These are phyloP conservation scores for Quercus mongolica DNA, from an alignment of 306 rosid species.

Conservation along the genomic window DNA sequence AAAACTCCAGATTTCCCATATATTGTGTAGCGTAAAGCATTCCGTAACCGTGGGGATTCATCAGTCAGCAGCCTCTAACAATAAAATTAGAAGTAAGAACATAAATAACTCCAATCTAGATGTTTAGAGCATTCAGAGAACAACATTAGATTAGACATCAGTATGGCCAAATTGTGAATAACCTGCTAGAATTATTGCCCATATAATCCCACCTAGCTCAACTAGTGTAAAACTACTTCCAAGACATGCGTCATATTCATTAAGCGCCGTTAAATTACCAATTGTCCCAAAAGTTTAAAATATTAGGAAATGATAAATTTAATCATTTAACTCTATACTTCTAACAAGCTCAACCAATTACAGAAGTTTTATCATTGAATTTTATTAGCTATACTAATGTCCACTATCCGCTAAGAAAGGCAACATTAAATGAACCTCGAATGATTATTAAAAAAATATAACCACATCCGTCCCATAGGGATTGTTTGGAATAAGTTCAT, in stretches of 20 bases:
- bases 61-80: conserved; percentile 93
- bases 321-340: too few relatives aligned
- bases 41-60: conserved; percentile 90
- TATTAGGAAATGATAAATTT: too few relatives aligned
- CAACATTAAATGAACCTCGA: neutral
- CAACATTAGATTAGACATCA: neutral
- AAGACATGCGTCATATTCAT: neutral
- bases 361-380: neutral
- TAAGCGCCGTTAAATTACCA: too few relatives aligned
- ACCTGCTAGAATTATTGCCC: neutral
- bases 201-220: neutral
- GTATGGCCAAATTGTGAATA: neutral
- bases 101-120: conserved; percentile 21
- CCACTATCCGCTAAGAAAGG: neutral
- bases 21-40: conserved; percentile 88
- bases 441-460: neutral
- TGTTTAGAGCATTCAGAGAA: conserved; percentile 8
- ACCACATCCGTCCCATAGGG: neutral
- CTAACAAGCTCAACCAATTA: neutral
- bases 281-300: too few relatives aligned
- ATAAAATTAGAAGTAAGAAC: conserved; percentile 17
- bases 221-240: neutral
- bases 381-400: neutral
- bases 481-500: neutral
- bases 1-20: conserved; percentile 95